Conservation (phyloP, 1,284 basidiomycete genomes). For the Schizophyllum amplum region DNA sequence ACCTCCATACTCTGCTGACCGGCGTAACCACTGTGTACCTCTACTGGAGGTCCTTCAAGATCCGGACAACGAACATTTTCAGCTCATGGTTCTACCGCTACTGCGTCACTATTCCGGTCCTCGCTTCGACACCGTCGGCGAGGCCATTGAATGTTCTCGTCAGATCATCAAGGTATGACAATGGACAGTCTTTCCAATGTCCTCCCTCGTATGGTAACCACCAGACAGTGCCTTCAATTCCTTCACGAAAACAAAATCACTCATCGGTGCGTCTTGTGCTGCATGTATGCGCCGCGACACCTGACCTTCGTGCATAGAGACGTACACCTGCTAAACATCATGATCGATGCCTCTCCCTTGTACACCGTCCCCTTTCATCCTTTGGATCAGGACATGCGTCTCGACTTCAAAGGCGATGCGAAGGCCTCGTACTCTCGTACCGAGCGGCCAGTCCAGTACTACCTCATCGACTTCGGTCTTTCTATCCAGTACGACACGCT, state of each 20-base stretch:
- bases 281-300: too few relatives aligned
- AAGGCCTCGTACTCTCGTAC: constrained; percentile 1
- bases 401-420: neutral
- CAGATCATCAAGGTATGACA: constrained; percentile 17
- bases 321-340: neutral
- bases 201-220: too few relatives aligned
- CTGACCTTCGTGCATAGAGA: neutral
- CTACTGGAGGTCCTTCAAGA: constrained; percentile 16
- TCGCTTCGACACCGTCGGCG: constrained; percentile 24
- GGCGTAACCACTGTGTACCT: constrained; percentile 21
- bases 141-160: constrained; percentile 24
- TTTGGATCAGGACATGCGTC: neutral
- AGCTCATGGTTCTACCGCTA: constrained; percentile 25
- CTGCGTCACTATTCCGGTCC: constrained; percentile 18
- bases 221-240: neutral
- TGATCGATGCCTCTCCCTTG: constrained; percentile 1
- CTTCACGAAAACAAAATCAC: neutral
- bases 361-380: neutral
- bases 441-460: neutral
- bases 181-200: too few relatives aligned
- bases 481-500: constrained; percentile 21
- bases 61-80: constrained; percentile 5
- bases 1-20: neutral
- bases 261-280: neutral
- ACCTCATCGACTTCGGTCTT: constrained; percentile 5